Percentiles rank a stretch among this genome's conserved stretches.
These are phyloP conservation scores for Cladosporium phlei DNA, from an alignment of 2,329 filamentous ascomycete species.

Conservation along the genomic window DNA sequence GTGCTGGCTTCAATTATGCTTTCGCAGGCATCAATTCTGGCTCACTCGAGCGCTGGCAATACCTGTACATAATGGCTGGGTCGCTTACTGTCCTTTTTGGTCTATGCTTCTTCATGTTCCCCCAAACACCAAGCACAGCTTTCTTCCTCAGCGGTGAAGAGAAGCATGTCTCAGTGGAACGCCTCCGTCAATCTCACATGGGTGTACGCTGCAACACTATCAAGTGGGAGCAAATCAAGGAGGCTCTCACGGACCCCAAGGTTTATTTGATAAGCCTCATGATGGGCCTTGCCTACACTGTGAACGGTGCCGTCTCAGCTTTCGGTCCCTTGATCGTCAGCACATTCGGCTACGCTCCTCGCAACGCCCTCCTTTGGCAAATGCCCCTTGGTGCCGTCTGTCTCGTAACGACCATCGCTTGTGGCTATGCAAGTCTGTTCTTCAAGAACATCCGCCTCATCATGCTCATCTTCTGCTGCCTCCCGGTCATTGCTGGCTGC, in stretches of 20 bases:
- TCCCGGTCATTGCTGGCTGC: constrained; percentile 71
- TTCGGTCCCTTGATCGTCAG: constrained; percentile 69
- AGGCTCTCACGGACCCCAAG: constrained; percentile 54
- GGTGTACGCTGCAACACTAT: constrained; percentile 54
- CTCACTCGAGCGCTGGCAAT: constrained; percentile 12
- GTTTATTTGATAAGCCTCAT: constrained; percentile 13
- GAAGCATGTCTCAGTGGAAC: constrained; percentile 49
- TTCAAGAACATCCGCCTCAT: constrained; percentile 60
- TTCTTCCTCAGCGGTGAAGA: constrained; percentile 47
- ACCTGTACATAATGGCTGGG: constrained; percentile 42
- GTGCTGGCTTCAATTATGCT: constrained; percentile 44
- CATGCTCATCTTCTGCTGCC: constrained; percentile 61
- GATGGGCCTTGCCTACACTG: constrained; percentile 49
- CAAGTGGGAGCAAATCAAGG: constrained; percentile 51
- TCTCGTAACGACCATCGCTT: constrained; percentile 13
- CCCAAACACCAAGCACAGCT: constrained; percentile 54
- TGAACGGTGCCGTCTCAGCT: constrained; percentile 66
- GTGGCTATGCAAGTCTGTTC: constrained; percentile 56
- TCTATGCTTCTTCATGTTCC: constrained; percentile 53
- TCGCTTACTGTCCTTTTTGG: constrained; percentile 56
- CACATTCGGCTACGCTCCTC: constrained; percentile 62
- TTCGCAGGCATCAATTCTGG: constrained; percentile 44
- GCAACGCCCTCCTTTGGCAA: constrained; percentile 66
- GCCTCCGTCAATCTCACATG: constrained; percentile 53
- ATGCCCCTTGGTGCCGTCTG: constrained; percentile 69